Conservation (phyloP, 306 rosid species). For the Crotalaria pallida region DNA sequence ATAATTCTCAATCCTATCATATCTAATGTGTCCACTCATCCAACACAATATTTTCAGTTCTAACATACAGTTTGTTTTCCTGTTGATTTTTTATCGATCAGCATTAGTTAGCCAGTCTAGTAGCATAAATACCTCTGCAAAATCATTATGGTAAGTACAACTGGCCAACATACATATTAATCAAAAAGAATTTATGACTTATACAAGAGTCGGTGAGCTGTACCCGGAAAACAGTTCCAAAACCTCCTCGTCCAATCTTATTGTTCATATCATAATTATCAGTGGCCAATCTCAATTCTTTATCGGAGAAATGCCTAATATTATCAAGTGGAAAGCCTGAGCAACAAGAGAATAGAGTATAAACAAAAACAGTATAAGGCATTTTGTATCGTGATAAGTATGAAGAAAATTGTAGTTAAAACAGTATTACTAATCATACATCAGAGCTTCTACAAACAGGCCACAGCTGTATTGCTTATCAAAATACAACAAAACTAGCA, state of each 20-base stretch:
- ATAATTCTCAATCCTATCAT: too few relatives aligned
- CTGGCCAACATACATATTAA: conserved; percentile 13
- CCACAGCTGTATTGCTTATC: neutral
- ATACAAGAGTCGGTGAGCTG: neutral
- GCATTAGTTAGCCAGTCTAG: neutral
- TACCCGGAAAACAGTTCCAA: conserved; percentile 95
- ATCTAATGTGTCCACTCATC: too few relatives aligned
- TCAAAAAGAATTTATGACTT: conserved; percentile 8
- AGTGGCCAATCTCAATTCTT: conserved; percentile 69
- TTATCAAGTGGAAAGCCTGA: conserved; percentile 59
- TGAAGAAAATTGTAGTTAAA: neutral
- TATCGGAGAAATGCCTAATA: conserved; percentile 49
- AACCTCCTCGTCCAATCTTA: conserved; percentile 93
- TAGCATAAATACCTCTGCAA: conserved; percentile 5
- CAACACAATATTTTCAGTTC: too few relatives aligned
- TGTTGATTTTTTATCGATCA: too few relatives aligned
- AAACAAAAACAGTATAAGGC: neutral
- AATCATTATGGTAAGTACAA: conserved; percentile 3
- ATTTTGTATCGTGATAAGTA: neutral
- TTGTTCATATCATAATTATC: conserved; percentile 61
- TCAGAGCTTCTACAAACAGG: conserved; percentile 1
- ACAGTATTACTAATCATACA: conserved; percentile 2
- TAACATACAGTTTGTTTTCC: too few relatives aligned
- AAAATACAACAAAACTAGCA: neutral
- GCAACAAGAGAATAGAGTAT: conserved; percentile 21